Evolutionary conservation across 768 basidiomycete species (phyloP), one percentile per base, ranked within the genome.

Genomic region (Kwoniella botswanensis): DNA sequence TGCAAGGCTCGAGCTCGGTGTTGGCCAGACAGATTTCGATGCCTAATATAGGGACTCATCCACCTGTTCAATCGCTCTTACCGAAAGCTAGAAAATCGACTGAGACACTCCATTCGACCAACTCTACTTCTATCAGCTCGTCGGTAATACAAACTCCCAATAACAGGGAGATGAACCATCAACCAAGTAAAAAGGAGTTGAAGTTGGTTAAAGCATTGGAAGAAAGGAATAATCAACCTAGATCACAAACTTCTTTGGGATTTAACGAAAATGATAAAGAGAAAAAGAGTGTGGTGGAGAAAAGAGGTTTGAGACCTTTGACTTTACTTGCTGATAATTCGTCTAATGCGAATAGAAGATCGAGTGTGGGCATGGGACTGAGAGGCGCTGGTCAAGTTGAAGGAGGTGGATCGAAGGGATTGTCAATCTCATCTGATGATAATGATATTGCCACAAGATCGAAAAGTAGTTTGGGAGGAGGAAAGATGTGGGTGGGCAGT

Each of bases 281-380:
- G 46, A 18, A 61, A 46, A 46, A 44, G 2, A 67, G 68, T 41
- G 61, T 63, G 22, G 64, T 50, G 43, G 29, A 43, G 44, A 67
- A 58, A 35, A 72, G 63, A 35, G 74, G 71, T 6, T 55, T 73
- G 69, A 71, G 59, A 60, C 70, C 75, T 21, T 42, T 76, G 15
- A 65, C 50, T 18, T 53, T 73, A 21, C 60, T 76, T 12, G 50
- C 43, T 2, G 71, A 69, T 41, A 61, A 71, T 13, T 58, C 26
- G 26, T 52, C 29, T 12, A 60, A 35, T 10, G 35, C 21, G 24
- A 26, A 12, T 21, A 29, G 5, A 4, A 53, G 65, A 13, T 7
- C 17, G 4, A 21, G 60, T 13, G 9, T 12, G 26, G n/a, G n/a
- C n/a, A n/a, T n/a, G n/a, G n/a, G n/a, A n/a, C n/a, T n/a, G n/a